These are phyloP conservation scores for Pleurotus djamor DNA, from an alignment of 768 basidiomycete genomes.

Conservation along the genomic window DNA sequence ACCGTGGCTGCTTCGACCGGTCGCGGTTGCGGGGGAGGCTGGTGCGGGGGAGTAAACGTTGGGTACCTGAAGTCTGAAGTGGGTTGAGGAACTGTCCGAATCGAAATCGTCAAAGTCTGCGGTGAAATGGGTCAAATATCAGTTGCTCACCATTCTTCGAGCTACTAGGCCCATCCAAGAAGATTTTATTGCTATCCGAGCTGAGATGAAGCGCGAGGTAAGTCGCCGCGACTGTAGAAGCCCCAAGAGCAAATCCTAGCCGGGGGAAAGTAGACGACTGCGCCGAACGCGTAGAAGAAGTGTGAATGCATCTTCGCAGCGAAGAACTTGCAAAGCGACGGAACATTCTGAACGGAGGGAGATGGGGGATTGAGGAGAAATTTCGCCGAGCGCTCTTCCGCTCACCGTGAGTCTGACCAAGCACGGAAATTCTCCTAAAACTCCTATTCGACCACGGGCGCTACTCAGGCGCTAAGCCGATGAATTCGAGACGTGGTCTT, in stretches of 20 bases:
- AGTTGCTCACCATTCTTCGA: neutral
- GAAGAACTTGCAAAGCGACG: slow-evolving; percentile 51
- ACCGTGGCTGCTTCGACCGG: neutral
- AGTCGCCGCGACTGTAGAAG: slow-evolving; percentile 40
- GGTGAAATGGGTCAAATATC: slow-evolving; percentile 19
- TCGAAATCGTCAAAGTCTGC: neutral
- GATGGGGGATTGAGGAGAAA: no score
- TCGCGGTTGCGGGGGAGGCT: neutral
- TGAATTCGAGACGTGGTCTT: neutral
- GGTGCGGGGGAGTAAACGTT: neutral
- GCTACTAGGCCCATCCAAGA: slow-evolving; percentile 36
- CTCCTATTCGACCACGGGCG: no score
- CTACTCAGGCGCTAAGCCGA: no score
- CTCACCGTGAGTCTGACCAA: no score
- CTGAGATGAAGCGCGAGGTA: slow-evolving; percentile 49
- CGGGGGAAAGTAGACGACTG: slow-evolving; percentile 20
- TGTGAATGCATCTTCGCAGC: slow-evolving; percentile 52
- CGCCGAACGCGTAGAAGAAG: slow-evolving; percentile 24
- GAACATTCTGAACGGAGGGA: slow-evolving; percentile 37
- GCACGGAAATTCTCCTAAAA: no score
- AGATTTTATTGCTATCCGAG: slow-evolving; percentile 37
- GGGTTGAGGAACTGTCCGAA: neutral
- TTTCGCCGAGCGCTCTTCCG: no score
- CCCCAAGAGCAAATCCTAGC: slow-evolving; percentile 35
- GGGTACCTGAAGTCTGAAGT: slow-evolving; percentile 4